Conservation (phyloP, 2,329 filamentous ascomycete genomes). For the Aspergillus japonicus region DNA sequence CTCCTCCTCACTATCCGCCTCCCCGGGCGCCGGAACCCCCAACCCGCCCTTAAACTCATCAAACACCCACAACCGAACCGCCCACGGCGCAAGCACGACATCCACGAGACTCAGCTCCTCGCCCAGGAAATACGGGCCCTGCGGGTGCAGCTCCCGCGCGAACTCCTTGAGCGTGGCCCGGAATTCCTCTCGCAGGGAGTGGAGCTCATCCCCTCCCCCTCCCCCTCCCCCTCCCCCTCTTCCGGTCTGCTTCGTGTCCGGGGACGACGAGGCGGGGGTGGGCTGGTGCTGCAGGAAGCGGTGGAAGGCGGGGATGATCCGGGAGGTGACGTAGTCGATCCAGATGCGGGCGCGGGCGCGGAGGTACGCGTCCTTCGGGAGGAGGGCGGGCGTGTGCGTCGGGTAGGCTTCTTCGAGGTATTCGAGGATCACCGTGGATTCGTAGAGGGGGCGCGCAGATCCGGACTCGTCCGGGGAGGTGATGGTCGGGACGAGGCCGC, state of each 20-base stretch:
- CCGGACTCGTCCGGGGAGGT: constrained; percentile 28
- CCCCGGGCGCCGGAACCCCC: constrained; percentile 49
- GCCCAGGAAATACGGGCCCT: constrained; percentile 69
- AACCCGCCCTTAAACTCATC: constrained; percentile 68
- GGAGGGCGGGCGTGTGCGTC: constrained; percentile 50
- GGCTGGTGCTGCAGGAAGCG: constrained; percentile 55
- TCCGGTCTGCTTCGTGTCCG: constrained; percentile 8
- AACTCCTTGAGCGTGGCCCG: constrained; percentile 60
- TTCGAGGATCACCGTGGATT: constrained; percentile 71
- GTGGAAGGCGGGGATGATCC: constrained; percentile 70
- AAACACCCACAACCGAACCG: constrained; percentile 68
- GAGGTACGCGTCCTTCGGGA: constrained; percentile 63
- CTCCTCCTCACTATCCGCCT: constrained; percentile 48
- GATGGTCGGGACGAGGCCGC: constrained; percentile 72
- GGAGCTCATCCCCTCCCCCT: constrained; percentile 40
- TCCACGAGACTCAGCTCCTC: constrained; percentile 65
- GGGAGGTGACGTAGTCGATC: constrained; percentile 68
- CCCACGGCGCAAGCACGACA: constrained; percentile 71
- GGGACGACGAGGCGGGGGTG: not conserved
- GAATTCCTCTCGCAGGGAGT: constrained; percentile 59
- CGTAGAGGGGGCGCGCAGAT: constrained; percentile 61
- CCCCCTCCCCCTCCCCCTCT: too few species aligned
- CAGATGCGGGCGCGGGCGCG: constrained; percentile 67
- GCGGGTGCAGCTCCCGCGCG: constrained; percentile 58
- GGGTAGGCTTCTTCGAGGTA: constrained; percentile 72